phyloP scores from a whole-genome alignment of 495 filamentous ascomycete species.

The Massariosphaeria phaeospora region DNA sequence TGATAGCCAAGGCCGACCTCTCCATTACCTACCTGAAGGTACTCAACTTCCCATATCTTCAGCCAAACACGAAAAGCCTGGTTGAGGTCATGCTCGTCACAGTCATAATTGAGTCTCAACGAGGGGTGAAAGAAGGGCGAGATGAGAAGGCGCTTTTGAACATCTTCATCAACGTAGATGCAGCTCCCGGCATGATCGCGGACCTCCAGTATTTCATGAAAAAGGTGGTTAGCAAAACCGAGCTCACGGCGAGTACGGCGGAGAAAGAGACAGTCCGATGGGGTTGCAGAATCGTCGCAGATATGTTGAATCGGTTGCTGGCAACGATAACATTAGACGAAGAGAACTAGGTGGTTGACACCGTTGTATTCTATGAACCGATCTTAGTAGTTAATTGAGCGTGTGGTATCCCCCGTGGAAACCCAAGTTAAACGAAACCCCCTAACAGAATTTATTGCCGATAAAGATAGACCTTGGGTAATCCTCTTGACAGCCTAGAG shows the following conservation, averaged over 20 bases:
- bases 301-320: constrained; percentile 37
- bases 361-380: too few relatives aligned
- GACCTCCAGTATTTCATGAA: constrained; percentile 74
- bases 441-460: too few relatives aligned
- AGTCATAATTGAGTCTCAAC: constrained; percentile 60
- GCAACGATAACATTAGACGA: constrained; percentile 10
- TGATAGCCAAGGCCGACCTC: constrained; percentile 64
- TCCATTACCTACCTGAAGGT: constrained; percentile 64
- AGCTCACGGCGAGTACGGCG: constrained; percentile 57
- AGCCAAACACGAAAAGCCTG: constrained; percentile 69
- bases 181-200: constrained; percentile 58
- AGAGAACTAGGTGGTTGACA: neutral
- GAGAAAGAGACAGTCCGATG: constrained; percentile 62
- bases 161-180: constrained; percentile 58
- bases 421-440: too few relatives aligned
- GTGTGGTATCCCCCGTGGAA: too few relatives aligned
- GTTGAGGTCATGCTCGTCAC: constrained; percentile 75
- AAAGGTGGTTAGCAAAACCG: constrained; percentile 66
- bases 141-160: constrained; percentile 56
- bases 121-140: constrained; percentile 34
- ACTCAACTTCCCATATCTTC: constrained; percentile 72
- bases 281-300: constrained; percentile 62
- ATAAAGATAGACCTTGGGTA: too few relatives aligned
- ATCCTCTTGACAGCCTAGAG: too few relatives aligned
- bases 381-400: too few relatives aligned